Conservation (phyloP, 805 yeast genomes). For the Candida ficus region DNA sequence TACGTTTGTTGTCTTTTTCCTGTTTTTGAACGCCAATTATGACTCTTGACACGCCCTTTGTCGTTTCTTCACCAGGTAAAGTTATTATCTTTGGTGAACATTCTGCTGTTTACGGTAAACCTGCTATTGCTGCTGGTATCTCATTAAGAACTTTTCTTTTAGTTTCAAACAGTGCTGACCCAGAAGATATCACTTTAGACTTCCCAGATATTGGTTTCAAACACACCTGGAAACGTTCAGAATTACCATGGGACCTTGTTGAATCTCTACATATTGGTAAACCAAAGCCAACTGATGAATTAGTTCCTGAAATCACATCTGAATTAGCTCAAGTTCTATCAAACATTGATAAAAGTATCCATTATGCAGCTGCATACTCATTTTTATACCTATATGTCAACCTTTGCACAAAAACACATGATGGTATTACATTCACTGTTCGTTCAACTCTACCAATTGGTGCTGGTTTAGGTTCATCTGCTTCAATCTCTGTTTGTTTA, state of each 20-base stretch:
- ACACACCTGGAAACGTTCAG: constrained; percentile 55
- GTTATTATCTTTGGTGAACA: constrained; percentile 96
- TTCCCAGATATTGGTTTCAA: constrained; percentile 78
- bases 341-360: constrained; percentile 48
- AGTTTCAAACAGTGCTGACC: constrained; percentile 42
- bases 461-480: constrained; percentile 95
- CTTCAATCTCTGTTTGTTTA: constrained; percentile 80
- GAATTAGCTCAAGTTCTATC: constrained; percentile 41
- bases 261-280: constrained; percentile 16
- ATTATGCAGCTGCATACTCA: constrained; percentile 74
- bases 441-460: constrained; percentile 90
- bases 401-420: constrained; percentile 42
- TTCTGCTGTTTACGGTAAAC: constrained; percentile 88
- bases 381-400: constrained; percentile 73
- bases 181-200: constrained; percentile 51
- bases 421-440: constrained; percentile 56
- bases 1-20: no score
- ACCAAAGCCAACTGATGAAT: constrained; percentile 42
- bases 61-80: constrained; percentile 93
- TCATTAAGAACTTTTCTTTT: constrained; percentile 78
- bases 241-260: constrained; percentile 54
- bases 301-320: constrained; percentile 53
- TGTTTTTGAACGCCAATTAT: not conserved
- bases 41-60: constrained; percentile 41
- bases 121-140: constrained; percentile 94